Percentiles rank a stretch among this genome's conserved stretches.
These are phyloP conservation scores for Spergularia azorica DNA, from an alignment of 179 eudicot genomes.

Conservation along the genomic window DNA sequence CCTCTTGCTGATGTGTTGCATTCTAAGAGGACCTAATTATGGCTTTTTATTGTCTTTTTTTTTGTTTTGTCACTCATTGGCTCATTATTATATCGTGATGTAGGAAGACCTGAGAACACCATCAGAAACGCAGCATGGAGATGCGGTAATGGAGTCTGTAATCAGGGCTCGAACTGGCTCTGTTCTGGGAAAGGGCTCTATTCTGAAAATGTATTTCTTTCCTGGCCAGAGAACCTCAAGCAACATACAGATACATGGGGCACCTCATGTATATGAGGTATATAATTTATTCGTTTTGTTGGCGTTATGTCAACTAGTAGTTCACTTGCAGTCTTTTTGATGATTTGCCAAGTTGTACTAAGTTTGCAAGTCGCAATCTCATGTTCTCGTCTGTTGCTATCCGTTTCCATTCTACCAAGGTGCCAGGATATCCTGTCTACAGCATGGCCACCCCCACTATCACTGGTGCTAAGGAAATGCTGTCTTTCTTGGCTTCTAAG, in stretches of 20 bases:
- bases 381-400: constrained; percentile 12
- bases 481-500: constrained; percentile 67
- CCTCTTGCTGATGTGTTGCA: constrained; percentile 4
- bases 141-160: constrained; percentile 95
- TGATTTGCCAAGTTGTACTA: background rate
- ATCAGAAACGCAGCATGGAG: constrained; percentile 90
- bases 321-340: too few species aligned
- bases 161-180: constrained; percentile 88
- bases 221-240: constrained; percentile 97
- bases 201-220: constrained; percentile 91
- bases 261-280: constrained; percentile 96
- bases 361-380: constrained; percentile 3
- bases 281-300: constrained; percentile 1
- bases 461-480: constrained; percentile 81
- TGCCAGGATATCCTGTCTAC: constrained; percentile 86
- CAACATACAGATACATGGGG: constrained; percentile 85
- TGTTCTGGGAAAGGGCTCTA: constrained; percentile 87
- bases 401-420: constrained; percentile 45
- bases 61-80: constrained; percentile 13
- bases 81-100: constrained; percentile 20
- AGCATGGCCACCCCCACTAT: constrained; percentile 97
- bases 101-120: constrained; percentile 88
- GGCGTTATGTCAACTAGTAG: background rate
- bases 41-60: background rate
- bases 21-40: background rate